These are phyloP conservation scores for Penicillium decumbens DNA, from an alignment of 2,329 filamentous ascomycete genomes.

Conservation along the genomic window DNA sequence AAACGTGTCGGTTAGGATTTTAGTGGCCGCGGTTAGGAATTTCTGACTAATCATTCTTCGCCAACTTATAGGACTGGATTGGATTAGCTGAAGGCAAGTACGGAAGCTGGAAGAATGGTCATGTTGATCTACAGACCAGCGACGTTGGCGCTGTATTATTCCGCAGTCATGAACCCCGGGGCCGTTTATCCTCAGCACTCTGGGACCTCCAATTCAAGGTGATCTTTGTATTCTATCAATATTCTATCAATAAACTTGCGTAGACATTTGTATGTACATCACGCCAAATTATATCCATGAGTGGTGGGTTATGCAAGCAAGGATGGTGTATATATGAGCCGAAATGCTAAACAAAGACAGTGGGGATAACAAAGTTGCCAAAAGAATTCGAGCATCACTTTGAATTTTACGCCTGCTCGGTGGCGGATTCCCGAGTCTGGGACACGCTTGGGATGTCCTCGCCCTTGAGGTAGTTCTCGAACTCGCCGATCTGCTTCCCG, in stretches of 20 bases:
- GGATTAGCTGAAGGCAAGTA: too few relatives aligned
- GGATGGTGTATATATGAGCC: neutral
- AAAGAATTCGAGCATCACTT: neutral
- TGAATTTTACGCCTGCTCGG: constrained; percentile 1
- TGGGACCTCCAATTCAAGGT: too few relatives aligned
- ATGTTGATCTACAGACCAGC: too few relatives aligned
- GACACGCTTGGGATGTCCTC: constrained; percentile 43
- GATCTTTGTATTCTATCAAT: constrained; percentile 6
- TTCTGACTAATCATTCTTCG: too few relatives aligned
- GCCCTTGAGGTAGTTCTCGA: constrained; percentile 83
- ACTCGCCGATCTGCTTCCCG: constrained; percentile 78
- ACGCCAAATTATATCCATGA: neutral
- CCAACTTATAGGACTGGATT: too few relatives aligned
- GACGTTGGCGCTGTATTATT: too few relatives aligned
- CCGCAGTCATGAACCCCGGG: too few relatives aligned
- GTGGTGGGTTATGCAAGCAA: neutral
- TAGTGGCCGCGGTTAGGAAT: too few relatives aligned
- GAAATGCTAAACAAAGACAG: constrained; percentile 2
- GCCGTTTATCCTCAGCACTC: too few relatives aligned
- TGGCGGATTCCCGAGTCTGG: constrained; percentile 23
- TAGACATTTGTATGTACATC: neutral
- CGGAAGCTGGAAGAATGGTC: too few relatives aligned
- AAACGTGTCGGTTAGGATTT: constrained; percentile 17
- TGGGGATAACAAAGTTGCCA: neutral
- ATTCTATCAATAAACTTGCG: constrained; percentile 9